Evolutionary conservation across 257 asterid species (phyloP), one percentile per base, ranked within the genome.

Genomic region (Solanum chilense): DNA sequence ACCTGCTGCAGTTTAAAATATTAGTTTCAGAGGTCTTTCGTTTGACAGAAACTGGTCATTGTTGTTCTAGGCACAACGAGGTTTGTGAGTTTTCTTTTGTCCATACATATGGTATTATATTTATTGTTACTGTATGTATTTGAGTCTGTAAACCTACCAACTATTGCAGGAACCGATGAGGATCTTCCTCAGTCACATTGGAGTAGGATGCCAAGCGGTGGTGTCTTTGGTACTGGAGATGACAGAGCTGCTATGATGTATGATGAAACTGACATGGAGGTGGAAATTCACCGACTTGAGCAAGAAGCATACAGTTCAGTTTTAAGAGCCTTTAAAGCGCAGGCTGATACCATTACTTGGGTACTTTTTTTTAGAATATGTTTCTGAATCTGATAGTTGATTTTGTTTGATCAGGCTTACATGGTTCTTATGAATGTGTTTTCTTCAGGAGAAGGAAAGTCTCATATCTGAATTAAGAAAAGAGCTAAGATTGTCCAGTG

Each of bases 291-390:
- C 90, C 95, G 91, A 92, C 96, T 94, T 84, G 98, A 94, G 93
- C 96, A 93, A 89, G 99, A 96, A 92, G 99, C 99, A 49, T 96
- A 96, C 91, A 88, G 91, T 88, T 92, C 98, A 47, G 93, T 96
- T 86, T 89, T 96, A 82, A 91, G 98, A 91, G 98, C 96, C 82
- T 96, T 96, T 88, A 94, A 93, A 93, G 99, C 98, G 58, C 98
- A 94, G 89, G 98, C 93, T 71, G 98, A 94, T 90, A 94, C 96
- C 29, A 21, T 23, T 9, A 16, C n/a, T 52, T 52, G 62, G 62
- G 62, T 52, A 52, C 23, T 16, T 2, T 52, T 52, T 49, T 52
- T 9, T 60, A 56, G n/a, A 18, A 56, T 56, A 56, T 56, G 62
- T 56, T 18, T 18, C n/a, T 56, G 62, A 18, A 56, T 56, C 62